A percentile compares a stretch with the other conserved stretches of the same genome.
phyloP scores from a whole-genome alignment of 78 protist species.

The Blattamonas nauphoetae region DNA sequence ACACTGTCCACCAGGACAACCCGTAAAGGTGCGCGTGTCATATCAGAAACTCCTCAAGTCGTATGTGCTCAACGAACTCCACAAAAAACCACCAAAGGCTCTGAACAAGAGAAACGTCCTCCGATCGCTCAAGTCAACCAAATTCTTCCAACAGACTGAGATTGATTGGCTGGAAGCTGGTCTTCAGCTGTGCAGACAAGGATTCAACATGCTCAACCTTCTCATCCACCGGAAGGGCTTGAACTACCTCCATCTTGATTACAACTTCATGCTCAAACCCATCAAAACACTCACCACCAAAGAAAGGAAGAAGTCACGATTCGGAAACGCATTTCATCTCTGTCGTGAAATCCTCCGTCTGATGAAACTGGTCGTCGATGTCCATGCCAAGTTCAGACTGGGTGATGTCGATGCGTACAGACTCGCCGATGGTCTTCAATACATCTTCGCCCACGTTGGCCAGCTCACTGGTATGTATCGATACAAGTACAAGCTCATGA shows the following conservation, averaged over 20 bases:
- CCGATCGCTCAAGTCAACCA: slow-evolving; percentile 34
- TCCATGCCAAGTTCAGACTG: slow-evolving; percentile 94
- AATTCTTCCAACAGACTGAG: slow-evolving; percentile 64
- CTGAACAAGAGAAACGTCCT: neutral
- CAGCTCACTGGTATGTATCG: slow-evolving; percentile 99
- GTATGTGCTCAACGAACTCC: slow-evolving; percentile 77
- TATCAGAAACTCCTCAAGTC: slow-evolving; percentile 96
- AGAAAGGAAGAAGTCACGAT: slow-evolving; percentile 97
- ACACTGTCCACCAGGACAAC: slow-evolving; percentile 85
- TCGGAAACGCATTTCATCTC: slow-evolving; percentile 98
- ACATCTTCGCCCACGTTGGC: slow-evolving; percentile 93
- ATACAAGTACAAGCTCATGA: slow-evolving; percentile 97
- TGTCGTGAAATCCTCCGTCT: slow-evolving; percentile 93
- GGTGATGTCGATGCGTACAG: slow-evolving; percentile 81
- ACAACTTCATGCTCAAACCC: slow-evolving; percentile 98
- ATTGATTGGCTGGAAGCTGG: slow-evolving; percentile 99
- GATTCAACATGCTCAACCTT: slow-evolving; percentile 97
- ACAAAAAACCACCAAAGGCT: neutral
- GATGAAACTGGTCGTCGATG: slow-evolving; percentile 95
- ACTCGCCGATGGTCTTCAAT: slow-evolving; percentile 96
- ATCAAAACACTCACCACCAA: slow-evolving; percentile 98
- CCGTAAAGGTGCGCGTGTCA: slow-evolving; percentile 87
- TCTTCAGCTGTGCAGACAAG: slow-evolving; percentile 98
- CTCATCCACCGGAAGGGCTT: slow-evolving; percentile 94
- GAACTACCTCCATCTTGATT: slow-evolving; percentile 97